These are phyloP conservation scores for Boletellus sp. DNA, from an alignment of 1,284 basidiomycete species.

Conservation along the genomic window DNA sequence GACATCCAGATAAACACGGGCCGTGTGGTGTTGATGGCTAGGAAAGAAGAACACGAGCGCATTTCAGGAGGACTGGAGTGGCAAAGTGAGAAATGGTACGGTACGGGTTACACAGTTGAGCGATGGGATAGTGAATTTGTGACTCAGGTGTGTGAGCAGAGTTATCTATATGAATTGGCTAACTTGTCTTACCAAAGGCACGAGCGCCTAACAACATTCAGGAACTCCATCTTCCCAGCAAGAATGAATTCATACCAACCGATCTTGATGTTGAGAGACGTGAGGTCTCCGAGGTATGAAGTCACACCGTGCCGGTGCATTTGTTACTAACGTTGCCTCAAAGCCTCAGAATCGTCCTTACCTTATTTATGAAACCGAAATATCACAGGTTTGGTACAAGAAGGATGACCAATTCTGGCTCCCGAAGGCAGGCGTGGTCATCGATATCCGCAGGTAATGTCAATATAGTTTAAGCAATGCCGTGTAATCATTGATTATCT, in stretches of 20 bases:
- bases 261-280: constrained; percentile 80
- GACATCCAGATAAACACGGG: constrained; percentile 41
- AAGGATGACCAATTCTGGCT: constrained; percentile 96
- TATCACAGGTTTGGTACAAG: constrained; percentile 88
- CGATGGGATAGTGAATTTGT: constrained; percentile 66
- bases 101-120: constrained; percentile 76
- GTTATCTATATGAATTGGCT: neutral
- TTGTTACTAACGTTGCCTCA: constrained; percentile 1
- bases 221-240: constrained; percentile 77
- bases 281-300: constrained; percentile 55
- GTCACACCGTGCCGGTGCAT: neutral
- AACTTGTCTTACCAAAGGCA: constrained; percentile 43
- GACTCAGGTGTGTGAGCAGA: constrained; percentile 45
- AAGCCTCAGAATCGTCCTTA: constrained; percentile 74
- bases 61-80: constrained; percentile 50
- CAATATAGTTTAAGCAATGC: neutral
- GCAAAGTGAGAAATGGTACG: constrained; percentile 82
- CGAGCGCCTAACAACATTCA: constrained; percentile 57
- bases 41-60: constrained; percentile 61
- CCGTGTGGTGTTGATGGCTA: constrained; percentile 78
- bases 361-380: constrained; percentile 68
- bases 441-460: constrained; percentile 67
- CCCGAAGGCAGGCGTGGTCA: constrained; percentile 75
- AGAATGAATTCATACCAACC: constrained; percentile 89
- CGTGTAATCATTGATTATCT: constrained; percentile 7